Evolutionary conservation across 2,329 filamentous ascomycete genomes (phyloP), one percentile per base, ranked within the genome.

Genomic region (Aspergillus sp.): DNA sequence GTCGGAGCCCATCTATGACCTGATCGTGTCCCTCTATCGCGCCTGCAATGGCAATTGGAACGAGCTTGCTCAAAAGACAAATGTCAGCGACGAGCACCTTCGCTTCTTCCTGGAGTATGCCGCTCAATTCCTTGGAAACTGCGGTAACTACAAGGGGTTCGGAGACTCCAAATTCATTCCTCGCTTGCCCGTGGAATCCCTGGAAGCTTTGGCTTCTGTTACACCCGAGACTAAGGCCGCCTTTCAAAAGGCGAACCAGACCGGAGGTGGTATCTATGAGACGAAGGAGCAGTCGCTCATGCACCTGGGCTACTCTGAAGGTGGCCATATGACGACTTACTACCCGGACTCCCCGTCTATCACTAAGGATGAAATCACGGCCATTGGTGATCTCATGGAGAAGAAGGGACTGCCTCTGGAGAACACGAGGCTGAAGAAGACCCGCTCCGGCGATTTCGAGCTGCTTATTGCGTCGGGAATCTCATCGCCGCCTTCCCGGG

Each of bases 91-190:
- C 47, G 78, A 85, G 49, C 81, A 90, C 50, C 68, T 91, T 43
- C 79, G 81, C 14, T 77, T 81, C 55, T 92, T 92, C 74, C 77
- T 93, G 34, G 84, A 91, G 69, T 94, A 93, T 70, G 81, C 88
- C 6, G 84, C 83, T 25, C 88, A 90, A 71, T 91, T 94, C 70
- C 77, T 94, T 2, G 88, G 88, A 42, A 94, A 93, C 67, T 81
- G 80, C 56, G 88, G 90, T 58, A 94, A 94, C 72, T 94, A 93
- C 76, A 93, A 93, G 76, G 88, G 88, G 61, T 93, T 92, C 64
- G 90, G 90, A 41, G 89, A 94, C 71, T 83, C 87, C 63, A 94
- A 94, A 69, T 92, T 94, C 67, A 81, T 94, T 52, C 89, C 89
- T 2, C 81, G 88, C 61, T 84, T 88, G 64, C 77, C 80, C 5